A percentile compares a stretch with the other conserved stretches of the same genome.
Evolutionary conservation across 257 asterid genomes (phyloP).

Genomic region (Plectranthus barbatus): DNA sequence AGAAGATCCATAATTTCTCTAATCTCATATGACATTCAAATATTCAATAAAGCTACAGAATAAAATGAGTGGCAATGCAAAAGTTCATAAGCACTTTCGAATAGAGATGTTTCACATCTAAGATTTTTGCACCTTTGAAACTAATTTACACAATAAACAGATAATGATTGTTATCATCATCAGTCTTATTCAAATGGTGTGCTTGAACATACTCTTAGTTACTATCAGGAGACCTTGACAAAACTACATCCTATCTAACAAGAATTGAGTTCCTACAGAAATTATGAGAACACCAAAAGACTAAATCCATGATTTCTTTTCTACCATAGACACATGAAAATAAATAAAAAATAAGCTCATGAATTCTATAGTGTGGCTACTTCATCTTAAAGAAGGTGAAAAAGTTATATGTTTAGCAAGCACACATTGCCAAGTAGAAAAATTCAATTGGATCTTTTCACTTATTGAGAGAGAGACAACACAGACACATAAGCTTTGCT

Average conservation of each 20-base stretch:
- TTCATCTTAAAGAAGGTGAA: background rate
- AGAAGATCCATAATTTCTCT: background rate
- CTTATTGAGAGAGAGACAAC: background rate
- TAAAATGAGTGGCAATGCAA: background rate
- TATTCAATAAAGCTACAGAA: background rate
- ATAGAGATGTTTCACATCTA: background rate
- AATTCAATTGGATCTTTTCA: background rate
- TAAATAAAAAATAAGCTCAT: background rate
- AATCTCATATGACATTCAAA: background rate
- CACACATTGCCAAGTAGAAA: background rate
- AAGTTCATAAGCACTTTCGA: background rate
- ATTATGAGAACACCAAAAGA: background rate
- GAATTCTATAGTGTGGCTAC: background rate
- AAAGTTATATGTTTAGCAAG: conserved; percentile 1
- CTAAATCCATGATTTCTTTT: background rate
- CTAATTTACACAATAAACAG: background rate
- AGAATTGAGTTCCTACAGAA: background rate
- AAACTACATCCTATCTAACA: background rate
- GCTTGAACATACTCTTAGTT: background rate
- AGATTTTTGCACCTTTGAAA: background rate
- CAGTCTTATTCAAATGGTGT: background rate
- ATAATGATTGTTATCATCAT: background rate
- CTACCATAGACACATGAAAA: background rate
- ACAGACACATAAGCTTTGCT: background rate
- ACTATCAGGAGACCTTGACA: background rate